phyloP scores from a whole-genome alignment of 345 rosid species.

The Aquilaria yunnanensis region DNA sequence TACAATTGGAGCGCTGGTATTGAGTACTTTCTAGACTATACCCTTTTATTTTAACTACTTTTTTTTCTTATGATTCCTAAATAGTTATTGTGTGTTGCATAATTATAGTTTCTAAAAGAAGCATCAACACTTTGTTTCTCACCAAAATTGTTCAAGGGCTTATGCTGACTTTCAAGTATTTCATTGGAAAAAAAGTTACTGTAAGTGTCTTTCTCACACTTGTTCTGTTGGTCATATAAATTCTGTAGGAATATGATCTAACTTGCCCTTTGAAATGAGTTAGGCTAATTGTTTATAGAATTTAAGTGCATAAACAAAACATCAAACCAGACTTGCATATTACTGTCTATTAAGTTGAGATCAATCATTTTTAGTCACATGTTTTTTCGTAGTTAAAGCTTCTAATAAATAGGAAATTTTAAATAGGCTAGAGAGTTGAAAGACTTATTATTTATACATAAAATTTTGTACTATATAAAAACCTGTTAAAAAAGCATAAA shows the following conservation, averaged over 20 bases:
- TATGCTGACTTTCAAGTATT: slow-evolving; percentile 79
- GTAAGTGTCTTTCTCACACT: slow-evolving; percentile 38
- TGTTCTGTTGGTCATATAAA: background rate
- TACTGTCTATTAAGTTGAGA: too few species aligned
- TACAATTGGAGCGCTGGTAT: slow-evolving; percentile 88
- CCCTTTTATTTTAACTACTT: slow-evolving; percentile 2
- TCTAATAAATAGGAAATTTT: too few species aligned
- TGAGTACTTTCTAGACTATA: slow-evolving; percentile 1
- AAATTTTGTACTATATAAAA: too few species aligned
- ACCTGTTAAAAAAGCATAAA: too few species aligned
- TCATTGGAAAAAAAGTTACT: slow-evolving; percentile 84
- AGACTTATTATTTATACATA: too few species aligned
- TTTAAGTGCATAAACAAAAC: too few species aligned
- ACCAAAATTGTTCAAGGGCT: slow-evolving; percentile 93
- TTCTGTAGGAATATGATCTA: too few species aligned
- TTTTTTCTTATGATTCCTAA: background rate
- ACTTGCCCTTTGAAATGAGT: slow-evolving; percentile 85
- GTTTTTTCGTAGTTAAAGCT: too few species aligned
- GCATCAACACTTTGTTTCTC: slow-evolving; percentile 84
- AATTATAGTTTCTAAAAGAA: slow-evolving; percentile 74
- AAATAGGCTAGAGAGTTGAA: too few species aligned
- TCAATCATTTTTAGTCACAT: too few species aligned
- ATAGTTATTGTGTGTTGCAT: slow-evolving; percentile 12
- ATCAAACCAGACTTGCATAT: too few species aligned
- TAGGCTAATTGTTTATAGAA: slow-evolving; percentile 40